Evolutionary conservation across 108 stramenopile species (phyloP), one percentile per base, ranked within the genome.

Genomic region (Nannochloropsis gaditana): DNA sequence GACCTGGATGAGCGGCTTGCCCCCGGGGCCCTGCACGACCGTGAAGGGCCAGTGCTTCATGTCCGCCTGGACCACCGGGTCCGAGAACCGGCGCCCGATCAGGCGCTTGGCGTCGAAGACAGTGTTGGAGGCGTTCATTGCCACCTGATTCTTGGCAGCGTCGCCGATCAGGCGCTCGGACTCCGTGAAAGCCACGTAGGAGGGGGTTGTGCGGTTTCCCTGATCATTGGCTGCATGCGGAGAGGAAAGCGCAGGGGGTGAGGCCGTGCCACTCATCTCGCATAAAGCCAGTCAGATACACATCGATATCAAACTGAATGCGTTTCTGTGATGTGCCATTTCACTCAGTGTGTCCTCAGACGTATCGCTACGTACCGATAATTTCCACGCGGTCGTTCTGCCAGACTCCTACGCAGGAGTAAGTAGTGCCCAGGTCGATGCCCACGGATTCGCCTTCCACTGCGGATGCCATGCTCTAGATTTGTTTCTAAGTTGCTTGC

Each of bases 31-130:
- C 79, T 93, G 90, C 82, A 93, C 91, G 44, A 98, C 95, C 42
- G 89, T 95, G 93, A 95, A 99, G 2, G 98, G 99, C 94, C 96
- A 97, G 87, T 96, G 95, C 90, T 94, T 95, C 95, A 96, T 98
- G 91, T 99, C 97, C 43, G 88, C 84, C 92, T 98, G 96, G 17
- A 98, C 96, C 15, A 93, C 93, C n/a, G 93, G 86, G 90, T 98
- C 98, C 11, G 91, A 90, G 91, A 94, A 99, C 84, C 96, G 94
- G 45, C 98, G 95, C 80, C 99, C 99, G 86, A 98, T 98, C 45
- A 98, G 91, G 59, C 99, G 97, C 92, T 99, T 98, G 89, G 97
- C 97, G 87, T 98, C 97, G 91, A 98, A 98, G 80, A 99, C 93
- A 42, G 99, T 99, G 91, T 97, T 97, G 83, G 91, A 85, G n/a